Evolutionary conservation across 1,284 basidiomycete species (phyloP), one percentile per base, ranked within the genome.

Genomic region (Ustilago nuda): DNA sequence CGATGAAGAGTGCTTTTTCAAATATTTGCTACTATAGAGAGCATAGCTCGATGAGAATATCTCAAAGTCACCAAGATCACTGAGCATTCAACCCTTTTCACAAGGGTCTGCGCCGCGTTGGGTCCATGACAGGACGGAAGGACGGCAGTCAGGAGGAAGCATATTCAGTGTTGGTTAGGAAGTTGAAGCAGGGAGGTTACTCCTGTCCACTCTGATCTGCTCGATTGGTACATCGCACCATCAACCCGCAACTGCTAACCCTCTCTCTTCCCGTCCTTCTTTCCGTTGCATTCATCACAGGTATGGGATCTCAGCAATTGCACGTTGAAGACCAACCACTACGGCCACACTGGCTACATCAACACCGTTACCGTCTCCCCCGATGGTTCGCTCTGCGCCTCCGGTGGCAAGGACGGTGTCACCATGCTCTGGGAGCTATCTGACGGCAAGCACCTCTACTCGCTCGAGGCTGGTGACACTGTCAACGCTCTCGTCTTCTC

Each of bases 391-490:
- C 92, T 99, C 85, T 96, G 96, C 86, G 97, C 97, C 61, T 99
- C 97, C 55, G 97, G 97, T 86, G 97, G 97, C 85, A 98, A 98
- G 89, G 97, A 99, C 80, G 81, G 83, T 59, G 96, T 99, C 88
- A 98, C 95, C 87, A 99, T 99, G 97, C 93, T 99, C 78, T 99
- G 96, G 97, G 97, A 99, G 88, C 90, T 99, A 83, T 98, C 98
- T 88, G 97, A 99, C 89, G 95, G 95, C 90, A 99, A 99, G 90
- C 96, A 99, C 91, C 92, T 99, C 85, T 99, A 99, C 91, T 98
- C 95, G 72, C 93, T 99, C 78, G 97, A 99, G 88, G 97, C 97
- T 62, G 95, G 95, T 81, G 94, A 99, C 88, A 90, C 95, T 82
- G 95, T 99, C 91, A 99, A 99, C 88, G 94, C 97, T 70, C 93